Base-by-base conservation (phyloP, 2,329 filamentous ascomycete genomes). In the Rhynchosporium agropyri region DNA sequence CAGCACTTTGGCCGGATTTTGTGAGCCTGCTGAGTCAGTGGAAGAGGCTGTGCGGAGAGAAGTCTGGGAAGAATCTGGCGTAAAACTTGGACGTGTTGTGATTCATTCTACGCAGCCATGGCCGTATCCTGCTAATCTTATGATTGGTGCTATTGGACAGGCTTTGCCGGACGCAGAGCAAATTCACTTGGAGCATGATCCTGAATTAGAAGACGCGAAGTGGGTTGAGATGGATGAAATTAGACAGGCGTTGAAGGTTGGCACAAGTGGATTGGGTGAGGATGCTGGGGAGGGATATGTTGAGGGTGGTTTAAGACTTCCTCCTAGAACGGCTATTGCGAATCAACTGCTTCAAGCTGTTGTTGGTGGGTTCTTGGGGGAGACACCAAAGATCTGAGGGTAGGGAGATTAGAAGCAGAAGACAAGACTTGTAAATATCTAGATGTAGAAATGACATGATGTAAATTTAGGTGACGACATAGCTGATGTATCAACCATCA, bases 211-310 rank as follows among this genome's bases (percentile, higher is more conserved):
- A 74, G 85, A 90, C 76, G 95, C 95, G 3, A 89, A 86, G 75
- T 99, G 95, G 95, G 94, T 94, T 71, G 78, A 84, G 0, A 79
- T 96, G 40, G 91, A 92, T 1, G 92, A 97, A 77, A 86, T 97
- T 2, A 81, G 86, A 71, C 84, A 89, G 72, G 94, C 92, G 1
- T 77, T 98, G 73, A 77, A 78, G 62, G 79, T 84, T 8, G 89
- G 90, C 0, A 86, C 86, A 0, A 89, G 86, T 74, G 83, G 83
- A 2, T 73, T 97, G 63, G 89, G 86, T 13, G 88, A 89, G 48
- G 74, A 79, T 1, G 79, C 88, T 1, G 84, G 85, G 0, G 78
- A 83, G 46, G 88, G 83, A 10, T 93, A 92, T 73, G 89, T 87
- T 74, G 86, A 93, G 74, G 92, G 92, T 0, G 85, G 82, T 3